phyloP scores from a whole-genome alignment of 805 yeast species.

The Wickerhamiella parazyma region DNA sequence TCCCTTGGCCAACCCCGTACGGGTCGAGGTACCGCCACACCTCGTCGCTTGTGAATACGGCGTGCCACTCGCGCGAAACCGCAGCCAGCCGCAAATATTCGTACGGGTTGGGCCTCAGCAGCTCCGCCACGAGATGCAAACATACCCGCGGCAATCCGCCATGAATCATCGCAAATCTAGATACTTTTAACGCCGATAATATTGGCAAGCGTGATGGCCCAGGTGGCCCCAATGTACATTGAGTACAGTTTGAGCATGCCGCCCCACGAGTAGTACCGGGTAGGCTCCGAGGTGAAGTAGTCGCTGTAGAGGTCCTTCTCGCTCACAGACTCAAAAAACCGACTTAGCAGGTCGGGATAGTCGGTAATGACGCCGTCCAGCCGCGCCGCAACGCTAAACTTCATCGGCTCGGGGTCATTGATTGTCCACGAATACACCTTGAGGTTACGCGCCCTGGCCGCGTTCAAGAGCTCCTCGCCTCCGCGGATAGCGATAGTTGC shows the following conservation, averaged over 20 bases:
- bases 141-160: no score
- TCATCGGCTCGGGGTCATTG: conserved; percentile 29
- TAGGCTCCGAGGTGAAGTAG: conserved; percentile 20
- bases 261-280: conserved; percentile 16
- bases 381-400: conserved; percentile 26
- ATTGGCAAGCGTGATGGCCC: conserved; percentile 12
- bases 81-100: background rate
- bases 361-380: conserved; percentile 34
- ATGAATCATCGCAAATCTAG: background rate
- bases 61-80: background rate
- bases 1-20: background rate
- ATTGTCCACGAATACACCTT: conserved; percentile 42
- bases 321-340: conserved; percentile 15
- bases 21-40: background rate
- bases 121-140: conserved; percentile 3
- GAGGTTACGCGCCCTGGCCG: conserved; percentile 25
- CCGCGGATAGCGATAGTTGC: conserved; percentile 33
- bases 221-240: conserved; percentile 15
- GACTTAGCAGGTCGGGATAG: conserved; percentile 22
- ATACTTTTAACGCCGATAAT: conserved; percentile 9
- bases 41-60: background rate
- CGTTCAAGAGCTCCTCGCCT: conserved; percentile 26
- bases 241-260: conserved; percentile 15
- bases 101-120: background rate
- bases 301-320: conserved; percentile 19